Base-by-base conservation (phyloP, 2,329 filamentous ascomycete genomes). In the Podosphaera leucotricha region DNA sequence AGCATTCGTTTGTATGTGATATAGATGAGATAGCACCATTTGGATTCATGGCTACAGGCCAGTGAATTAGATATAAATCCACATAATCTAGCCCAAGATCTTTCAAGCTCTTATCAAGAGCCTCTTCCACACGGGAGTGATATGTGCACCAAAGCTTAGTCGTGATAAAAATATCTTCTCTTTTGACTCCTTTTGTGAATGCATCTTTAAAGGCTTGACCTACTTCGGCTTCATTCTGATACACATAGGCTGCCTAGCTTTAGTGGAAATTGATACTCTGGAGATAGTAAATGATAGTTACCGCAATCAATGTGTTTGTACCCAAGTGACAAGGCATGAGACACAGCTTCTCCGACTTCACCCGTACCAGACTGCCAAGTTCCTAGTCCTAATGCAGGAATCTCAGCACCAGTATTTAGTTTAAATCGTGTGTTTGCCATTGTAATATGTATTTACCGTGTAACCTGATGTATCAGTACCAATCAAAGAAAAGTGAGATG, bases 11-110 rank as follows among this genome's bases (percentile, higher is more conserved):
- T 40, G 38, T 15, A 21, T 13, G 8, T 7, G 13, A 6, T 19
- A 21, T 6, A 8, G 20, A 24, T 44, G 21, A 2, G n/a, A 19
- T 20, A 26, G 47, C 57, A 70, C 77, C 79, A 28, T 80, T 70
- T 6, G 79, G 78, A 63, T 86, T 87, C 73, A 86, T 77, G 42
- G 79, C 74, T 39, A 84, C 64, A 5, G 81, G 79, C 81, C 82
- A 90, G 64, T 92, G 83, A 65, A 92, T 71, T 33, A 92, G 67
- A 58, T 73, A 84, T 46, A 92, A 65, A 58, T 92, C 84, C 4
- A 92, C 70, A 58, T 92, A 87, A 50, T 84, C 78, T 41, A 90
- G 64, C 1, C 81, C 80, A 30, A 92, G 64, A 47, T 70, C 68
- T 62, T 77, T 71, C 58, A 90, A 65, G 54, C 76, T 80, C 67